These are phyloP conservation scores for Orbilia oligospora DNA, from an alignment of 2,329 filamentous ascomycete species.

Conservation along the genomic window DNA sequence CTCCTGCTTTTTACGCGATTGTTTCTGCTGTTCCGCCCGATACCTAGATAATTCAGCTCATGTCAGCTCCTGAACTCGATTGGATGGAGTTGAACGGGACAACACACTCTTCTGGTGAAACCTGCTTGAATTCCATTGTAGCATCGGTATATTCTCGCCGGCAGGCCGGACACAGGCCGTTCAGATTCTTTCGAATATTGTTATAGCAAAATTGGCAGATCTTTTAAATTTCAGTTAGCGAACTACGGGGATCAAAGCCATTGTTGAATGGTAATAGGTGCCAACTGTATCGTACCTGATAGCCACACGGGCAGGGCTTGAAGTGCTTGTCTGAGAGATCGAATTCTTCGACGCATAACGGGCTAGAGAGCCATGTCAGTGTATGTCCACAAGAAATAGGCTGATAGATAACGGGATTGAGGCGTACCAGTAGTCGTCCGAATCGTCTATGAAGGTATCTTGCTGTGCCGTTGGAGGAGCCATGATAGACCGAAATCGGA, in stretches of 20 bases:
- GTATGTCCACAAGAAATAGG: conserved; percentile 11
- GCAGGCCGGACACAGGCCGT: conserved; percentile 96
- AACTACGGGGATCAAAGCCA: conserved; percentile 42
- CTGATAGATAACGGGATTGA: conserved; percentile 8
- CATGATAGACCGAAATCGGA: conserved; percentile 68
- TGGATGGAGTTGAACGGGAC: conserved; percentile 2
- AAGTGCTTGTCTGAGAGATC: conserved; percentile 98
- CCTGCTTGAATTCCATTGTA: conserved; percentile 95
- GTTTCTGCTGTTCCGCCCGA: conserved; percentile 72
- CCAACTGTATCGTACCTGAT: conserved; percentile 77
- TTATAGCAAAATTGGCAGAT: conserved; percentile 99
- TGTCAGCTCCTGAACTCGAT: conserved; percentile 4
- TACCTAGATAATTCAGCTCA: conserved; percentile 66
- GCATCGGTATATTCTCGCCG: conserved; percentile 95
- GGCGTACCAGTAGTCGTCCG: conserved; percentile 78
- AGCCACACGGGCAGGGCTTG: conserved; percentile 95
- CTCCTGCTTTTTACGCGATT: conserved; percentile 91
- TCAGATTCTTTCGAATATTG: conserved; percentile 98
- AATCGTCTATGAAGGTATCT: conserved; percentile 80
- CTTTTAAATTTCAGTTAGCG: conserved; percentile 69
- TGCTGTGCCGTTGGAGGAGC: conserved; percentile 73
- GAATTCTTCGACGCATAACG: conserved; percentile 98
- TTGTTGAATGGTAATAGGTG: conserved; percentile 30
- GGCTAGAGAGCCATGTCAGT: conserved; percentile 72
- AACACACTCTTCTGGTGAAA: conserved; percentile 92